A percentile compares a stretch with the other conserved stretches of the same genome.
These are phyloP conservation scores for Cutaneotrichosporon daszewskae DNA, from an alignment of 1,284 basidiomycete species.

Conservation along the genomic window DNA sequence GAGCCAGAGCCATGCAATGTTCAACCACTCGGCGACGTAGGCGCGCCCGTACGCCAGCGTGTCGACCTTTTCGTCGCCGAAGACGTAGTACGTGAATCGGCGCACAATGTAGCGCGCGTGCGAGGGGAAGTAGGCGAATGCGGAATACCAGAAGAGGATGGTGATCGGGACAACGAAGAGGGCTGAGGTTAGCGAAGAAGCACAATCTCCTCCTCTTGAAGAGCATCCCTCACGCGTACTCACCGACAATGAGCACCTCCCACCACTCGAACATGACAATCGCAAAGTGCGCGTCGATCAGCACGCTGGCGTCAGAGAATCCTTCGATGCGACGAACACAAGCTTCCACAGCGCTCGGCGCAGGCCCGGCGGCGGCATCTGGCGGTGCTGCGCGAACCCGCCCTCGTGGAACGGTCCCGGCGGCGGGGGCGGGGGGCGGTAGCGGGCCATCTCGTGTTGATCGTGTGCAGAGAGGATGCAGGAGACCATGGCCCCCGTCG, in stretches of 20 bases:
- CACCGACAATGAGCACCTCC: constrained; percentile 44
- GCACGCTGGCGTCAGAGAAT: constrained; percentile 24
- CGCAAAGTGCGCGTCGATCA: constrained; percentile 38
- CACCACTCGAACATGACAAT: constrained; percentile 45
- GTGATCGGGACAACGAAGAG: constrained; percentile 33
- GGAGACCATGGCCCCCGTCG: background rate
- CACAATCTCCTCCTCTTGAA: background rate
- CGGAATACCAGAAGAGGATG: constrained; percentile 44
- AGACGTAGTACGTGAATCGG: constrained; percentile 47
- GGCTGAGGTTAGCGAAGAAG: constrained; percentile 21
- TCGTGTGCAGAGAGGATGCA: background rate
- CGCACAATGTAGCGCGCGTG: constrained; percentile 43
- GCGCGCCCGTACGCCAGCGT: constrained; percentile 4
- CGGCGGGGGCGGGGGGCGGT: constrained; percentile 18
- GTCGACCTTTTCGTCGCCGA: constrained; percentile 40
- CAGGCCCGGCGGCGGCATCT: constrained; percentile 15
- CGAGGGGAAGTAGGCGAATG: constrained; percentile 43
- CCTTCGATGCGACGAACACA: constrained; percentile 13
- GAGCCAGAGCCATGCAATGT: constrained; percentile 9
- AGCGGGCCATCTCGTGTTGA: constrained; percentile 22
- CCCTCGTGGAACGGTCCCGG: constrained; percentile 13
- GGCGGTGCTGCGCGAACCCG: constrained; percentile 16
- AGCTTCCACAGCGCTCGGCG: constrained; percentile 29
- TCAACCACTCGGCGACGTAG: constrained; percentile 12
- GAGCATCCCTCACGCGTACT: constrained; percentile 12